These are phyloP conservation scores for Melampsora larici-populina DNA, from an alignment of 1,284 basidiomycete species.

Conservation along the genomic window DNA sequence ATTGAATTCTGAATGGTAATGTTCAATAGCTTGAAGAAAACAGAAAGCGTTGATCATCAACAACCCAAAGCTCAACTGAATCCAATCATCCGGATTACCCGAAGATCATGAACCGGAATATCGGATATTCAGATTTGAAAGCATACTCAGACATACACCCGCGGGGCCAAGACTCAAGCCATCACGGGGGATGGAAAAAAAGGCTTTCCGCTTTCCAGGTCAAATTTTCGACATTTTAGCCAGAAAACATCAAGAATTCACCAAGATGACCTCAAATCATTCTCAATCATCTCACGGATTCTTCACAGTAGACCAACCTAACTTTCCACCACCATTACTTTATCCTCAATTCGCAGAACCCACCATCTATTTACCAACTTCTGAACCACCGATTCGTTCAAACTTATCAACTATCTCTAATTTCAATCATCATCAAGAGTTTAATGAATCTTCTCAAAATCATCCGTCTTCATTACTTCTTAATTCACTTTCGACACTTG, in stretches of 20 bases:
- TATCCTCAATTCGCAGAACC: not conserved
- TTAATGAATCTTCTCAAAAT: not conserved
- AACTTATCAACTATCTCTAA: not conserved
- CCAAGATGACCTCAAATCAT: not conserved
- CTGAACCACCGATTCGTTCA: too few relatives aligned
- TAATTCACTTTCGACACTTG: not conserved
- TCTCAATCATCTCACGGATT: not conserved
- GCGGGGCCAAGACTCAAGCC: too few relatives aligned
- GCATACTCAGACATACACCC: too few relatives aligned
- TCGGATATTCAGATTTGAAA: too few relatives aligned
- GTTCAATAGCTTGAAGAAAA: not conserved
- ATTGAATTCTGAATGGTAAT: not conserved
- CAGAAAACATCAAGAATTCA: not conserved
- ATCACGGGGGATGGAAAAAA: too few relatives aligned
- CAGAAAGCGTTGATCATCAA: too few relatives aligned
- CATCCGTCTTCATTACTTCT: not conserved
- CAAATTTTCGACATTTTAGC: too few relatives aligned
- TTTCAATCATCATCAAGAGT: not conserved
- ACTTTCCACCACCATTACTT: not conserved
- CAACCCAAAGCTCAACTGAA: too few relatives aligned
- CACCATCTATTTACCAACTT: not conserved
- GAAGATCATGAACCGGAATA: too few relatives aligned
- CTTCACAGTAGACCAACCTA: not conserved
- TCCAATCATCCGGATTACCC: too few relatives aligned
- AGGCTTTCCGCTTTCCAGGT: too few relatives aligned